Conservation (phyloP, 257 asterid species). For the Nicotiana sylvestris region DNA sequence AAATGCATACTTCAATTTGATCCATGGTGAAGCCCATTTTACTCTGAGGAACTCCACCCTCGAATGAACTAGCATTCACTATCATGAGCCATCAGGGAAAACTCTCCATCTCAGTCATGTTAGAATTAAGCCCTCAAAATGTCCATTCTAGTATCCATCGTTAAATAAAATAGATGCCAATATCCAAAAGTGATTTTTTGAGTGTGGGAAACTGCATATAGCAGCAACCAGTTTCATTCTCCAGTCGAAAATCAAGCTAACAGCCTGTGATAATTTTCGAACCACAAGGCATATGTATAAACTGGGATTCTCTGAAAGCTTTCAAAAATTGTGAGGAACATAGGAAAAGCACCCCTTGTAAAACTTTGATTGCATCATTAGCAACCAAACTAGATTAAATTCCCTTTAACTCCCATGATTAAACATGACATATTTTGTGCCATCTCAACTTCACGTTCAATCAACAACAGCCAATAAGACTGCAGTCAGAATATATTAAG, state of each 20-base stretch:
- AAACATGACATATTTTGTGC: neutral
- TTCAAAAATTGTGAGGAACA: neutral
- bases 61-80: neutral
- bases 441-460: neutral
- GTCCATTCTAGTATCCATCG: neutral
- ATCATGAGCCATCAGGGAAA: neutral
- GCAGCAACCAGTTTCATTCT: neutral
- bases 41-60: neutral
- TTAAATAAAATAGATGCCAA: neutral
- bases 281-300: neutral
- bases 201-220: neutral
- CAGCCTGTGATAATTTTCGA: neutral
- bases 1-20: neutral
- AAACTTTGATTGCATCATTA: neutral
- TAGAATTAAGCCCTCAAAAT: neutral
- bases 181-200: neutral
- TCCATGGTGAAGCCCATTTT: neutral
- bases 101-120: neutral
- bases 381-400: neutral
- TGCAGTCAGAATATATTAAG: neutral
- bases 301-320: neutral
- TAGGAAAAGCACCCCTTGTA: neutral
- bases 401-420: neutral
- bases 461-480: neutral
- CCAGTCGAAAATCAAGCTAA: neutral